phyloP scores from a whole-genome alignment of 345 rosid genomes.

The Pistacia atlantica region DNA sequence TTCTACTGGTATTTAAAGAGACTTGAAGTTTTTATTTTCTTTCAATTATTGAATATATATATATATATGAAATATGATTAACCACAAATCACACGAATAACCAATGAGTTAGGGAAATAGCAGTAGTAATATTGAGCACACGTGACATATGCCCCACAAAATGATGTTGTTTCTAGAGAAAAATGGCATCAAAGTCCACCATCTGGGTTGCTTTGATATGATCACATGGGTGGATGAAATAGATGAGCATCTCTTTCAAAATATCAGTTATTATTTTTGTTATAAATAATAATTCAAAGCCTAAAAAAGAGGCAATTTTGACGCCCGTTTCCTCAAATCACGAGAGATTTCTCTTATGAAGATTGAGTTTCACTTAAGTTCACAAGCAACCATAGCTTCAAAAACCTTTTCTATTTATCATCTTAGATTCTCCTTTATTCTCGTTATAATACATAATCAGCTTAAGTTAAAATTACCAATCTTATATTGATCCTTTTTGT shows the following conservation, averaged over 20 bases:
- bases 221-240: constrained; percentile 26
- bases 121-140: constrained; percentile 13
- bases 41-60: no score
- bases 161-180: constrained; percentile 26
- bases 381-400: no score
- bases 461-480: no score
- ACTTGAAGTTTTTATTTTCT: background rate
- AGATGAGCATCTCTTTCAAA: constrained; percentile 1
- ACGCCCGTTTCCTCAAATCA: background rate
- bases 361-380: no score
- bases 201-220: constrained; percentile 10
- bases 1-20: no score
- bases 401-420: background rate
- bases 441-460: no score
- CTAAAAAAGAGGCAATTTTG: background rate
- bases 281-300: background rate
- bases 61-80: no score
- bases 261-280: background rate
- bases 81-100: no score
- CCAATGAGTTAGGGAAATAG: background rate
- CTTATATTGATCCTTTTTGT: background rate
- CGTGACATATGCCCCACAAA: constrained; percentile 31
- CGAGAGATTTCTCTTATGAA: background rate
- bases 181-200: constrained; percentile 7
- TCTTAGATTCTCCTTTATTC: background rate